Base-by-base conservation (phyloP, 495 filamentous ascomycete species). In the Lophiotrema nucula region DNA sequence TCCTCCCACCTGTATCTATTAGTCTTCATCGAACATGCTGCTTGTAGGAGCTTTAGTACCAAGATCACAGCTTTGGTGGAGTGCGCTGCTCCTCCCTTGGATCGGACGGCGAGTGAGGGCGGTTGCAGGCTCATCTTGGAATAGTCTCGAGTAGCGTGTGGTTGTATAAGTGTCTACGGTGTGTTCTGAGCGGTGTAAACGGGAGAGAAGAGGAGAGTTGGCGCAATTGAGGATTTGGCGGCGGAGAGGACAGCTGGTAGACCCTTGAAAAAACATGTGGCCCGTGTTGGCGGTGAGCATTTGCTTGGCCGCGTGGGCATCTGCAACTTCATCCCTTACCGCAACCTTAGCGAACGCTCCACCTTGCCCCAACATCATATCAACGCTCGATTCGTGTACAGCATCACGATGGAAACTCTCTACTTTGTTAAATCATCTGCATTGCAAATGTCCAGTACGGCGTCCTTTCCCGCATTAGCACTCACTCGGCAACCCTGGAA, bases 1-100 rank as follows among this genome's bases (percentile, higher is more conserved):
- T 58, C 92, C 92, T 60, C 92, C 92, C 68, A 96, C 91, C 91
- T 96, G 53, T 66, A 65, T 41, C 18, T 47, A 47, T 72, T n/a
- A 67, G 56, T 46, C 15, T 21, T 58, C 46, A 53, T 48, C 15
- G 37, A 31, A n/a, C 35, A 18, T 47, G 47, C 23, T 57, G 28
- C 25, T 33, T 25, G 41, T 35, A 24, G 42, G 26, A 19, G 24
- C 45, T 38, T 44, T 67, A 75, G 58, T 74, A 88, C 85, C 71
- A 88, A 73, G 64, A 88, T 87, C 55, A 88, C 79, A 57, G 85
- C 85, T 75, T 88, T 88, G 61, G 85, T 88, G 56, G 82, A 80
- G 67, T 78, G 65, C 3, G 66, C 45, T 26, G 50, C 43, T 24
- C 69, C 65, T 18, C 65, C 63, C 65, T 74, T 67, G 49, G 59